Evolutionary conservation across 2,329 filamentous ascomycete species (phyloP), one percentile per base, ranked within the genome.

Genomic region (Phialemonium atrogriseum): DNA sequence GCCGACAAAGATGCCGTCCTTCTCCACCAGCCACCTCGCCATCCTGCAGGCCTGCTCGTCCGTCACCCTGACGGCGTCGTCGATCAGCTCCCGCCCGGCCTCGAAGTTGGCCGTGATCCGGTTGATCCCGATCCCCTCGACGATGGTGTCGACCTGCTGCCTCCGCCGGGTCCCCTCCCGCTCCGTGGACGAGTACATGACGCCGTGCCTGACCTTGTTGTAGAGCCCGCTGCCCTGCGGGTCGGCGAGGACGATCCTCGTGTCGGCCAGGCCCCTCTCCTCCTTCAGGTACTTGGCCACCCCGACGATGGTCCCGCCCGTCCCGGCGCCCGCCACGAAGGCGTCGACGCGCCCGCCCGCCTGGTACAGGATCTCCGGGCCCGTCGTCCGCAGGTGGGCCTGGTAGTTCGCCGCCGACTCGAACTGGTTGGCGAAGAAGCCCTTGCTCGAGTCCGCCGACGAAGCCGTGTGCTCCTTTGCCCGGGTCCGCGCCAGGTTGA

Each of bases 361-460:
- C 60, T 98, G 91, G 1, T 65, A 60, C 47, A 74, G 82, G 43
- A 98, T 91, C 61, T 98, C 91, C 0, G 89, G 91, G 0, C 91
- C 91, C 0, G 91, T 98, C 10, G 77, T 74, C 13, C 70, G 64
- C 46, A 80, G 77, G 60, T 98, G 91, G 2, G 91, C 88, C 27
- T 72, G 68, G 71, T 82, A 94, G 58, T 98, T 98, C 19, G 87
- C 84, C 30, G 76, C 66, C 16, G 83, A 89, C 61, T 98, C 91
- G 51, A 98, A 98, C 53, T 98, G 91, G 55, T 98, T 84, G 1
- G 89, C 87, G 53, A 96, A 98, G 59, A 94, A 88, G 14, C 91
- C 91, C 30, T 74, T 68, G 42, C 86, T 89, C 21, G 65, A 68
- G 45, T 75, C 73, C 10, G 45, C 40, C 2, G 62, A 52, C 7